Percentiles rank a stretch among this genome's conserved stretches.
Conservation (phyloP, 768 basidiomycete species). For the Mrakia frigida region DNA sequence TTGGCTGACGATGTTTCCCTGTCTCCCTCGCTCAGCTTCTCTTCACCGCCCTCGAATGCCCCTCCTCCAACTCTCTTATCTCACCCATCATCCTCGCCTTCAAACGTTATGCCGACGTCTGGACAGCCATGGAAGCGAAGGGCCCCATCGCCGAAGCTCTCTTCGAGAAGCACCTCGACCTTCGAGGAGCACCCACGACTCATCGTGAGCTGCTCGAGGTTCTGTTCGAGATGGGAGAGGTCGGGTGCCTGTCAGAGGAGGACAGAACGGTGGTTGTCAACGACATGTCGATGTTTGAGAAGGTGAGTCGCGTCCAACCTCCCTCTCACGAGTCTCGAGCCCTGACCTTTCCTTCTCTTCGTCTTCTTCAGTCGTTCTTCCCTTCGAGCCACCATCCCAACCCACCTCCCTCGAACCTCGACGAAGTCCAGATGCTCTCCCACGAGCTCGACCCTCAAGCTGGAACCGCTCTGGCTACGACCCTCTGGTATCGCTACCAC, state of each 20-base stretch:
- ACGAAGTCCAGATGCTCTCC: conserved; percentile 23
- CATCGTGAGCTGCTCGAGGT: conserved; percentile 12
- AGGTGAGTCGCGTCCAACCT: neutral
- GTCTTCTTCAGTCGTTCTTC: conserved; percentile 5
- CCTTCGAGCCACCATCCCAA: conserved; percentile 12
- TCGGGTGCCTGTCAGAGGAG: neutral
- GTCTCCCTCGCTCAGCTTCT: conserved; percentile 21
- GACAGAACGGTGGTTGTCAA: neutral
- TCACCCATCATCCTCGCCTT: conserved; percentile 18
- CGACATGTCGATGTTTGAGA: conserved; percentile 13
- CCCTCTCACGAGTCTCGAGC: neutral
- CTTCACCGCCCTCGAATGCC: conserved; percentile 25
- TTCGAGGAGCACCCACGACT: neutral
- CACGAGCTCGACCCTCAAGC: conserved; percentile 20
- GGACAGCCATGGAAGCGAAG: conserved; percentile 27
- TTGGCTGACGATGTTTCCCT: neutral
- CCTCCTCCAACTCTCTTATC: neutral
- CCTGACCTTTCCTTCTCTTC: neutral
- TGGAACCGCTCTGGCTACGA: conserved; percentile 22
- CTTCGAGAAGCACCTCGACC: conserved; percentile 25
- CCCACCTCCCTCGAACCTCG: conserved; percentile 12
- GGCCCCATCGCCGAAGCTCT: conserved; percentile 20
- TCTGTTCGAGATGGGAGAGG: neutral
- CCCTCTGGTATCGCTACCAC: conserved; percentile 27
- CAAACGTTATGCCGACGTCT: conserved; percentile 21